Percentiles rank a stretch among this genome's conserved stretches.
phyloP scores from a whole-genome alignment of 768 basidiomycete species.

The Terana coerulea region DNA sequence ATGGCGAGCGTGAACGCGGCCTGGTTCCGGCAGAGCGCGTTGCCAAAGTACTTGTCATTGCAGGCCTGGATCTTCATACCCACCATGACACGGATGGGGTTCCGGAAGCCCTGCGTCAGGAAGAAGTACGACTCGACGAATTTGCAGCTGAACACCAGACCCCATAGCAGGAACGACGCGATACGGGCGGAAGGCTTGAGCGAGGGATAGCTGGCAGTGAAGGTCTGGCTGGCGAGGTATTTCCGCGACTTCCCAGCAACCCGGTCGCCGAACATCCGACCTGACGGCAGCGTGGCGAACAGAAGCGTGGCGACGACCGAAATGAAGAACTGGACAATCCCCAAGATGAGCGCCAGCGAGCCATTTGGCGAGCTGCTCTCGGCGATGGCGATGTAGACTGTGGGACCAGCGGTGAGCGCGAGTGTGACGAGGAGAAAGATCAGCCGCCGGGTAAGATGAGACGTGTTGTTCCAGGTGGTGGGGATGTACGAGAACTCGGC shows the following conservation, averaged over 20 bases:
- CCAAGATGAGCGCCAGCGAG: slow-evolving; percentile 83
- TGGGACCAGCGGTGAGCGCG: slow-evolving; percentile 87
- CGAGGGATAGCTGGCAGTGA: slow-evolving; percentile 91
- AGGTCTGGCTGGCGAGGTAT: slow-evolving; percentile 97
- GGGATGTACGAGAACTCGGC: slow-evolving; percentile 98
- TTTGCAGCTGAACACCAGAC: slow-evolving; percentile 95
- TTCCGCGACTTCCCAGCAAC: slow-evolving; percentile 94
- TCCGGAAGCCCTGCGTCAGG: slow-evolving; percentile 90
- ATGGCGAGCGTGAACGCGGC: slow-evolving; percentile 93
- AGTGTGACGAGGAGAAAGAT: slow-evolving; percentile 89
- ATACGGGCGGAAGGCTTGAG: slow-evolving; percentile 62
- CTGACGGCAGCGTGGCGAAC: slow-evolving; percentile 91
- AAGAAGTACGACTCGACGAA: slow-evolving; percentile 98
- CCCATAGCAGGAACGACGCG: slow-evolving; percentile 81
- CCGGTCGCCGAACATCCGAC: slow-evolving; percentile 97
- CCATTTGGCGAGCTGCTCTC: slow-evolving; percentile 59
- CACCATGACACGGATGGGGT: slow-evolving; percentile 93
- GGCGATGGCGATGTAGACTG: slow-evolving; percentile 89
- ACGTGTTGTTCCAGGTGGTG: slow-evolving; percentile 97
- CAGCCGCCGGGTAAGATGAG: slow-evolving; percentile 88
- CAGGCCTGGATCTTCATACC: slow-evolving; percentile 95
- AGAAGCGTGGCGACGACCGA: slow-evolving; percentile 82
- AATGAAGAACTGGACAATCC: slow-evolving; percentile 95
- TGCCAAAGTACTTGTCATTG: slow-evolving; percentile 81
- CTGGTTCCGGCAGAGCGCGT: slow-evolving; percentile 83